phyloP scores from a whole-genome alignment of 2,329 filamentous ascomycete species.

The Colletotrichum salicis region DNA sequence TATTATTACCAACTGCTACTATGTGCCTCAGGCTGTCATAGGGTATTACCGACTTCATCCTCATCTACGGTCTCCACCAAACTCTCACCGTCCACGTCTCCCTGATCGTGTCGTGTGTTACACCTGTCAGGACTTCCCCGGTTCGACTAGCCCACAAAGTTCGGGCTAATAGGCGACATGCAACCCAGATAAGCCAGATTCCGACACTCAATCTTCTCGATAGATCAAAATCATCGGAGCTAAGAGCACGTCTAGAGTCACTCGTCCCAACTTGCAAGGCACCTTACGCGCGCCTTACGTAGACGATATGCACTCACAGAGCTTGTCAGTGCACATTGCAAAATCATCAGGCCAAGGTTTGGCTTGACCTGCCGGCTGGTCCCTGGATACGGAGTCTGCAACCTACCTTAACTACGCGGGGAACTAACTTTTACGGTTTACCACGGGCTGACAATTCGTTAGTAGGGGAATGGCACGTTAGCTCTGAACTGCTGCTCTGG shows the following conservation, averaged over 20 bases:
- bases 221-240: not conserved
- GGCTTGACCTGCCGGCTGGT: not conserved
- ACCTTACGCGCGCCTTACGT: conserved; percentile 9
- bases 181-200: not conserved
- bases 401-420: not conserved
- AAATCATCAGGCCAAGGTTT: conserved; percentile 9
- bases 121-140: conserved; percentile 19
- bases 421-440: not conserved
- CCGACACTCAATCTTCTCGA: not conserved
- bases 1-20: too few relatives aligned
- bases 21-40: not conserved
- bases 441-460: not conserved
- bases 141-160: not conserved
- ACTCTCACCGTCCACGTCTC: conserved; percentile 17
- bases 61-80: conserved; percentile 8
- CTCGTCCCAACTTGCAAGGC: conserved; percentile 5
- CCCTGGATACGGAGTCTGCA: not conserved
- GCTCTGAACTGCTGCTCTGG: not conserved
- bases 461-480: not conserved
- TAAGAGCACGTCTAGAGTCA: not conserved
- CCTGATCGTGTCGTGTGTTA: conserved; percentile 6
- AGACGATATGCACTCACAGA: conserved; percentile 10
- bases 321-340: not conserved
- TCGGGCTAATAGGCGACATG: not conserved
- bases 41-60: not conserved